Evolutionary conservation across 2,329 filamentous ascomycete genomes (phyloP).

Genomic region (Amauroascus niger): DNA sequence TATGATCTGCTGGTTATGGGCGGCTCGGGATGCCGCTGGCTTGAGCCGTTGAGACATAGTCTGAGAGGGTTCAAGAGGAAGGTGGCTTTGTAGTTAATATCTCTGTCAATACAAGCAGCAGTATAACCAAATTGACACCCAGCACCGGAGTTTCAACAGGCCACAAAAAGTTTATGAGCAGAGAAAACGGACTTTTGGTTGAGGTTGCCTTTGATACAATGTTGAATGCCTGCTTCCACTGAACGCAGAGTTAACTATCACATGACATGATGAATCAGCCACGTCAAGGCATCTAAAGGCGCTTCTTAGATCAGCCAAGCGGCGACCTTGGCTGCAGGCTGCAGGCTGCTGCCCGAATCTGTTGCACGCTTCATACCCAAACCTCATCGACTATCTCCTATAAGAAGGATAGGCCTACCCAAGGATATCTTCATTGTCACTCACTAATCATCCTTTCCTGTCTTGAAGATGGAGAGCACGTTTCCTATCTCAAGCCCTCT

Average conservation of each 20-base stretch:
- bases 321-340: too few species aligned
- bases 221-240: too few species aligned
- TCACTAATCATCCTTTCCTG: too few species aligned
- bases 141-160: not conserved
- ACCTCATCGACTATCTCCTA: too few species aligned
- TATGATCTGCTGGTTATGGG: conserved; percentile 86
- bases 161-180: not conserved
- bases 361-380: too few species aligned
- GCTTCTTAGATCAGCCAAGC: too few species aligned
- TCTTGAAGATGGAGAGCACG: too few species aligned
- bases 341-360: too few species aligned
- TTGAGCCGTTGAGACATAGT: conserved; percentile 15
- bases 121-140: not conserved
- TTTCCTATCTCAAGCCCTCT: too few species aligned
- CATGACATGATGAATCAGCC: conserved; percentile 4
- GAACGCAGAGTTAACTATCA: too few species aligned
- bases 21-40: conserved; percentile 72
- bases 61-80: not conserved
- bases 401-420: too few species aligned
- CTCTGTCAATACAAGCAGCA: not conserved
- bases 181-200: not conserved
- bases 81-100: not conserved
- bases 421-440: too few species aligned
- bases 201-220: not conserved
- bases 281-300: not conserved